A percentile compares a stretch with the other conserved stretches of the same genome.
Conservation (phyloP, 2,329 filamentous ascomycete genomes). For the Fusarium falciforme region DNA sequence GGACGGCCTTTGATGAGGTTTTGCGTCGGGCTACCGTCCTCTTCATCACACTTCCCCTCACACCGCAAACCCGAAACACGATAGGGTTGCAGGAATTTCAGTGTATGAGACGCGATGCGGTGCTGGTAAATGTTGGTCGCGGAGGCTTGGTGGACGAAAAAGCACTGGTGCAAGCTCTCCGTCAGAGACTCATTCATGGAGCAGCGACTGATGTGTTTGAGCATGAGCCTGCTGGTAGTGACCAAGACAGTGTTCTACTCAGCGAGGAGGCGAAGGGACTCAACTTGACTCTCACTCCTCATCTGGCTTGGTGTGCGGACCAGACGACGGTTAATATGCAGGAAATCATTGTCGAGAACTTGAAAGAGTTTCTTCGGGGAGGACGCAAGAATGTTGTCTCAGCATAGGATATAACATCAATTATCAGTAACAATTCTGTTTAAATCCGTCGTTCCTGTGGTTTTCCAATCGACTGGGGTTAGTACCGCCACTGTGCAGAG, state of each 20-base stretch:
- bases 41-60: background rate
- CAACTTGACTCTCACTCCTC: background rate
- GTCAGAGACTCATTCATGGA: conserved; percentile 3
- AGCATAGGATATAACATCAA: background rate
- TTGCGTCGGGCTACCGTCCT: background rate
- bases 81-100: background rate
- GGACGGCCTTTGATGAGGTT: background rate
- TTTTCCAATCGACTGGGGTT: background rate
- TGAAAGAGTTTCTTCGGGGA: background rate
- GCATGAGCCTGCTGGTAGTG: conserved; percentile 9
- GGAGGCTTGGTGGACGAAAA: conserved; percentile 14
- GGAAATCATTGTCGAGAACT: background rate
- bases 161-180: conserved; percentile 9
- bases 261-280: background rate
- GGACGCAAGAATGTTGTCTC: background rate
- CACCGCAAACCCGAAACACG: background rate
- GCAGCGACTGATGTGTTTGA: conserved; percentile 17
- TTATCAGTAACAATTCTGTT: background rate
- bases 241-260: background rate
- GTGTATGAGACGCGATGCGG: conserved; percentile 1
- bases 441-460: background rate
- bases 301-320: conserved; percentile 6
- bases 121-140: conserved; percentile 16
- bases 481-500: background rate
- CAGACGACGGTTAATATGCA: background rate